Evolutionary conservation across 2,329 filamentous ascomycete species (phyloP), one percentile per base, ranked within the genome.

Genomic region (Neocucurbitaria cava): DNA sequence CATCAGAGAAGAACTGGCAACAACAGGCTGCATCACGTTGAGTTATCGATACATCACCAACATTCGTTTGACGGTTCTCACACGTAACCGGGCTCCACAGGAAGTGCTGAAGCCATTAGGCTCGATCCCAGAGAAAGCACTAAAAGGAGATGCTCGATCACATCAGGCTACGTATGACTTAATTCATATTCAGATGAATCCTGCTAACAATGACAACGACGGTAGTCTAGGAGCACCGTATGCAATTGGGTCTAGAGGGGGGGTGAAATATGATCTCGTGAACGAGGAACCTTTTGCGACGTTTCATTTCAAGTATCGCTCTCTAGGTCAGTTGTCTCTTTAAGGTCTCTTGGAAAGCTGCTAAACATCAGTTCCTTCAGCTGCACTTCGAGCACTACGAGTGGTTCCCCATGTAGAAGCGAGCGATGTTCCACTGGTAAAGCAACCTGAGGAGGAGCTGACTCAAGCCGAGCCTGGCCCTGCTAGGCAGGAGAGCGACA

Each of bases 71-170:
- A 3, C 30, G 5, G 30, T 11, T 3, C 5, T 7, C 30, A 31
- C 13, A 18, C 21, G 31, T 11, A 2, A 4, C 11, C 1, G 3
- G 6, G 33, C 7, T 15, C 20, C 20, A 6, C n/a, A 35, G 3
- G 4, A 17, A 15, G 31, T 4, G 13, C 28, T 51, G n/a, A n/a
- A 17, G 21, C 9, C 26, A 1, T 18, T 55, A 7, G n/a, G 44
- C 5, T 18, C 36, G 0, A 45, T 60, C 13, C 49, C 54, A 8
- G 58, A 59, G 17, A 56, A 58, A 26, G 52, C 43, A 18, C n/a
- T 59, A 7, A 59, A 61, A 45, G 55, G 55, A 15, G 49, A 58
- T 15, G 46, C 56, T 8, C 35, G 48, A 20, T 61, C 55, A n/a
- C 52, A 53, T 33, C 58, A 61, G 33, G 30, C 52, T 28, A 44